A percentile compares a stretch with the other conserved stretches of the same genome.
phyloP scores from a whole-genome alignment of 2,329 filamentous ascomycete species.

The Colletotrichum eleusines region DNA sequence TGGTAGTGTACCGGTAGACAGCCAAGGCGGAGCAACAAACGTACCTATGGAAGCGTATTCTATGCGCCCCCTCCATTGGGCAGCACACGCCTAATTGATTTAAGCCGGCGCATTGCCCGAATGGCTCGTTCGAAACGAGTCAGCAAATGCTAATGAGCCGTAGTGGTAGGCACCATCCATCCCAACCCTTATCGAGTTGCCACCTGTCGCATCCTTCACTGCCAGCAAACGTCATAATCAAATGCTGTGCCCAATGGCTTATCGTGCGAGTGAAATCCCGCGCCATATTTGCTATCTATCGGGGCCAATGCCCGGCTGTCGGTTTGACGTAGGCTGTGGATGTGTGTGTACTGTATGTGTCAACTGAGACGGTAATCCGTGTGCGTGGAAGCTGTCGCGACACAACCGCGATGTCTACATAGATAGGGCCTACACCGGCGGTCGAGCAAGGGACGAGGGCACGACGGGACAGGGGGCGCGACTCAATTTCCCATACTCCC shows the following conservation, averaged over 20 bases:
- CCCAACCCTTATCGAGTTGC: constrained; percentile 19
- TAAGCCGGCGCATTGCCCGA: too few relatives aligned
- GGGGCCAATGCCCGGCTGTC: background rate
- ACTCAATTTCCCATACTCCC: constrained; percentile 21
- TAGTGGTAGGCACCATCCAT: constrained; percentile 3
- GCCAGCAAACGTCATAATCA: constrained; percentile 23
- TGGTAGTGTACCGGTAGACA: too few relatives aligned
- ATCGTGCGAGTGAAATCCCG: background rate
- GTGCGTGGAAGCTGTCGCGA: background rate
- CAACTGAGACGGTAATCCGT: constrained; percentile 8
- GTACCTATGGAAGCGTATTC: too few relatives aligned
- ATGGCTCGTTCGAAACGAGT: constrained; percentile 28
- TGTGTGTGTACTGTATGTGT: background rate
- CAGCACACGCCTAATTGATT: too few relatives aligned
- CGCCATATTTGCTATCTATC: background rate
- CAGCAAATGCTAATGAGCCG: constrained; percentile 31
- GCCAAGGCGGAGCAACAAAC: too few relatives aligned
- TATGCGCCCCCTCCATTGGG: too few relatives aligned
- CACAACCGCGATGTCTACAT: constrained; percentile 15
- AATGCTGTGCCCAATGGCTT: constrained; percentile 4
- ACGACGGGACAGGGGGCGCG: constrained; percentile 8
- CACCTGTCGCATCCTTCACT: background rate
- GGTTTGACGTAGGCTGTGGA: background rate
- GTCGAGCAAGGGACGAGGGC: background rate
- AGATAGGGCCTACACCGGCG: constrained; percentile 34